Percentiles rank a stretch among this genome's conserved stretches.
These are phyloP conservation scores for Annona squamosa DNA, from an alignment of 164 flowering plant genomes.

Conservation along the genomic window DNA sequence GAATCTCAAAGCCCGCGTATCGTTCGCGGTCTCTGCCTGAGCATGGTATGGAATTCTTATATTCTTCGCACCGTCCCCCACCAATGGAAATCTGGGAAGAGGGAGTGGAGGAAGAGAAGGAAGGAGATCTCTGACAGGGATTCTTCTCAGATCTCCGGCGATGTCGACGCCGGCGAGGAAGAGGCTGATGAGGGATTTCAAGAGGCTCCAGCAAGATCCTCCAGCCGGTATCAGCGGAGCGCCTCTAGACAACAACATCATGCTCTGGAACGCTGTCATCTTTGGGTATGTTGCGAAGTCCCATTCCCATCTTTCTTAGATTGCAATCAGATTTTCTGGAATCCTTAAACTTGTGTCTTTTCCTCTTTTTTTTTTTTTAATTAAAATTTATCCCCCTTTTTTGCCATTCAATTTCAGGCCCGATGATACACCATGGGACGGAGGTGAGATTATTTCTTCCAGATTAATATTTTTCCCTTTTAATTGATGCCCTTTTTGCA, in stretches of 20 bases:
- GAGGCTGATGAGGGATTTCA: conserved; percentile 77
- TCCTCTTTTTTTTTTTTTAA: background rate
- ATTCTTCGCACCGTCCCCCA: too few relatives aligned
- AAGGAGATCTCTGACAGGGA: background rate
- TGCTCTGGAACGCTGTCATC: conserved; percentile 81
- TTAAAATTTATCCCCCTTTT: background rate
- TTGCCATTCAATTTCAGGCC: conserved; percentile 59
- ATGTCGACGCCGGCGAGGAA: conserved; percentile 78
- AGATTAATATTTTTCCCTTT: background rate
- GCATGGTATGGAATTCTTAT: too few relatives aligned
- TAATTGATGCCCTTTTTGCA: background rate
- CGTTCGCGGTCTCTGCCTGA: too few relatives aligned
- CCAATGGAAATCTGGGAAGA: too few relatives aligned
- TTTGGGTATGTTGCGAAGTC: conserved; percentile 43
- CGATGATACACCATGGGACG: conserved; percentile 97
- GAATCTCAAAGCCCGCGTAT: too few relatives aligned
- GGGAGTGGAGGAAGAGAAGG: too few relatives aligned
- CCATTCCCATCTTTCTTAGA: background rate
- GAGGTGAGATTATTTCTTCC: conserved; percentile 48
- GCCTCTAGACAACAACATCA: conserved; percentile 69
- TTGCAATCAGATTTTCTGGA: background rate
- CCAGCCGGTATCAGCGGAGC: conserved; percentile 76
- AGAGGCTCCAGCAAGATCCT: conserved; percentile 75
- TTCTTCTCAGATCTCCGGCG: background rate
- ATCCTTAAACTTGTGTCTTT: background rate